Percentiles rank a stretch among this genome's conserved stretches.
phyloP scores from a whole-genome alignment of 2,329 filamentous ascomycete genomes.

The Pseudocercospora macadamiae region DNA sequence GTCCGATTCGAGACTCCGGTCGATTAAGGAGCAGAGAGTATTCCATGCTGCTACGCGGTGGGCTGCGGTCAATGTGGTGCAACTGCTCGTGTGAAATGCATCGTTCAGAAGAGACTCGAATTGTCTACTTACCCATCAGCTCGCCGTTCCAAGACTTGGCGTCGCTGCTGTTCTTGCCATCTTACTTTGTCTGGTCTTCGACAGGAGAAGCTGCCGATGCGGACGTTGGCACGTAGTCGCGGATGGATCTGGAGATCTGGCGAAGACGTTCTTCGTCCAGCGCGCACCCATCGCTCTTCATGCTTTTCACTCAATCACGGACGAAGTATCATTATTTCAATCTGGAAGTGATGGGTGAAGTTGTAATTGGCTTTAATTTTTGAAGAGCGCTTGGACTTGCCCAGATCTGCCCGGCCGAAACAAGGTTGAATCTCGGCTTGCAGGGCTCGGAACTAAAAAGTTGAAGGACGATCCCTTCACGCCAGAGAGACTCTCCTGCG shows the following conservation, averaged over 20 bases:
- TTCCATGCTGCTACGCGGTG: constrained; percentile 54
- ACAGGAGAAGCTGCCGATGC: neutral
- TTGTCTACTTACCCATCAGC: constrained; percentile 32
- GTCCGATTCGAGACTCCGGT: constrained; percentile 41
- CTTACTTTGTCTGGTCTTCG: constrained; percentile 30
- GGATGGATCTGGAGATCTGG: constrained; percentile 24
- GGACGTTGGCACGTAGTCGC: constrained; percentile 18
- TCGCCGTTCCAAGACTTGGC: constrained; percentile 8
- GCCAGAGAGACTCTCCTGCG: no score
- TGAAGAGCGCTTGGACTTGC: no score
- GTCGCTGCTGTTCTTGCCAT: neutral
- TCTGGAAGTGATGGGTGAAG: neutral
- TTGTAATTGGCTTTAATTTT: no score
- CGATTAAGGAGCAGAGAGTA: constrained; percentile 49
- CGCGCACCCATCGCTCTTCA: constrained; percentile 4
- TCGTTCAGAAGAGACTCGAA: constrained; percentile 25
- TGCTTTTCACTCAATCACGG: neutral
- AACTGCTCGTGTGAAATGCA: constrained; percentile 26
- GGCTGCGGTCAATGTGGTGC: constrained; percentile 30
- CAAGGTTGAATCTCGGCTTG: no score
- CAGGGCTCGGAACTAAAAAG: no score
- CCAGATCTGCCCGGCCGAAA: no score
- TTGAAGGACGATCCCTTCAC: no score
- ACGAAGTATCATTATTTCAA: neutral
- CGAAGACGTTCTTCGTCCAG: constrained; percentile 20